Base-by-base conservation (phyloP, 108 stramenopile species). In the Hondaea fermentalgiana region DNA sequence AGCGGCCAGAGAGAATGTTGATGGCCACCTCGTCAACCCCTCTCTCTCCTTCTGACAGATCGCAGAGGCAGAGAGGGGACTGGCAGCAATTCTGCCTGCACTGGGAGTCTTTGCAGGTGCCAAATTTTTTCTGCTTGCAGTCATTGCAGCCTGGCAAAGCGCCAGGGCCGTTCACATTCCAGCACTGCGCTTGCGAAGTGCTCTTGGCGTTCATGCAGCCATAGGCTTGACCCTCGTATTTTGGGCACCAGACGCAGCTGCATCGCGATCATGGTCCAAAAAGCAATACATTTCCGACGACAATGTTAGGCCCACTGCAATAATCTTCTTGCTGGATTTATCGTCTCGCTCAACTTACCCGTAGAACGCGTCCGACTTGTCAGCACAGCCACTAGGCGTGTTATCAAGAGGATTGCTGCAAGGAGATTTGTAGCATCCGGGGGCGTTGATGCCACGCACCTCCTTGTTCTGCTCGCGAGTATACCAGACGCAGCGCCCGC, bases 121-220 rank as follows among this genome's bases (percentile, higher is more conserved):
- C 64, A 23, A 23, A 23, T 0, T 83, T 3, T 17, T 53, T 83
- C 49, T 53, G 49, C 14, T n/a, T 23, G n/a, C 49, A 47, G 45
- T 6, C 51, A 0, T 47, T 83, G 76, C 76, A 83, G 23, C 51
- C 76, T 23, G 76, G n/a, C 6, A 12, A 53, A 12, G 76, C 0
- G 12, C 76, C 51, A 19, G 12, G 6, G 23, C 76, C 51, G 23
- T 53, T 83, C 14, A 83, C 3, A 4, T 83, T 83, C 49, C 51
- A 83, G 76, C 76, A 83, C 51, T 83, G 76, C 12, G 76, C 76
- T 17, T 14, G 14, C 1, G 76, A 83, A 12, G 19, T 53, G 17
- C 5, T 53, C 76, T 83, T 83, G 76, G 6, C 76, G 76, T 83
- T 83, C 76, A 53, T 47, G 76, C 76, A 83, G 76, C 76, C 76